Evolutionary conservation across 192 early-diverging fungal species (phyloP), one percentile per base, ranked within the genome.

Genomic region (Umbelopsis sp.): DNA sequence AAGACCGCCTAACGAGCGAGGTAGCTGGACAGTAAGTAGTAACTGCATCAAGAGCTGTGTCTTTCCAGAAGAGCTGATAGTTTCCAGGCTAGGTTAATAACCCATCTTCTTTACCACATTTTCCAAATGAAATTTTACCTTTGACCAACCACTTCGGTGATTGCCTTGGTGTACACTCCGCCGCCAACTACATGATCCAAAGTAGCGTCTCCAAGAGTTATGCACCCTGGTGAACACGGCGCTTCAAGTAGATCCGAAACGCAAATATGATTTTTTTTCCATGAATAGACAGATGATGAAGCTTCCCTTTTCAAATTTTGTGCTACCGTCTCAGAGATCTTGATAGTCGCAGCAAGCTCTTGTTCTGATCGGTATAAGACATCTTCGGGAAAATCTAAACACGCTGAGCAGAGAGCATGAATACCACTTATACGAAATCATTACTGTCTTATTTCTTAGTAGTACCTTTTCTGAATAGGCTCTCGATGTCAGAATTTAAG

Each of bases 1-100:
- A 21, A 77, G 20, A 87, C 88, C 87, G 31, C 87, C 89, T 9
- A 80, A 81, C 12, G 91, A 79, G 0, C 88, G 88, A 9, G 92
- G 89, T 36, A 90, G 76, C 67, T 95, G 92, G 0, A 83, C 90
- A 12, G 86, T 86, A 8, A 94, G 72, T 36, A 89, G 87, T 36
- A 96, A 74, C 74, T 98, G 96, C 54, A 98, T 72, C 26, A 90
- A 91, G 8, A 98, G 73, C 69, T 95, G 93, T 0, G 96, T 94
- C 70, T 98, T 98, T 20, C 96, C 96, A 3, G 88, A 80, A 26
- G 87, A 89, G 66, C 92, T 94, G 66, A 26, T 4, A 21, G 4
- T 21, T n/a, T 10, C 8, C 12, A 43, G n/a, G n/a, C n/a, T 31
- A 45, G 10, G 3, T 53, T 47, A 22, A 7, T 34, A 10, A 4